Base-by-base conservation (phyloP, 495 filamentous ascomycete genomes). In the Daldinia caldariorum region DNA sequence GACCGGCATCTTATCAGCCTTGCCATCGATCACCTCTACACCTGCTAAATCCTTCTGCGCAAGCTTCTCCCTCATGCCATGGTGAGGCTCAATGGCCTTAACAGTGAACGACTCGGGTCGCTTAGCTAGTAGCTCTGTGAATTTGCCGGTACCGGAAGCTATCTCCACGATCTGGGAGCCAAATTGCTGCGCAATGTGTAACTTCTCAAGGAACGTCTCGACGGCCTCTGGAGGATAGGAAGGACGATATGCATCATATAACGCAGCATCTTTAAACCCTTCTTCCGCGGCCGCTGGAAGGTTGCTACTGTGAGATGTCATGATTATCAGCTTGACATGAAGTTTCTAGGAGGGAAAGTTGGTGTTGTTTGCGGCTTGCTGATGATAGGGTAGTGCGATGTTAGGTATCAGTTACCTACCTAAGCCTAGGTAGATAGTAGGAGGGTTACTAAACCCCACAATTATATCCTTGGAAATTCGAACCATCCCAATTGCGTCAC, bases 101-200 rank as follows among this genome's bases (percentile, higher is more conserved):
- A 91, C 83, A 26, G 82, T 73, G 74, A 81, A 91, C 1, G 68
- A 63, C 72, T 90, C 86, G 2, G 79, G 75, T 32, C 88, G 76
- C 4, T 51, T 73, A 0, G 84, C 83, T 6, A 92, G 79, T 18
- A 85, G 66, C 69, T 89, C 84, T 3, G 88, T 90, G 70, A 90
- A 88, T 68, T 90, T 91, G 9, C 89, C 90, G 0, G 88, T 90
- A 0, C 90, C 90, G 4, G 87, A 83, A 0, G 83, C 90, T 22
- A 92, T 77, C 67, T 91, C 89, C 41, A 90, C 76, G 32, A 92
- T 77, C 35, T 77, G 77, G 20, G 85, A 82, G 16, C 76, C 75
- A 8, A 75, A 54, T 0, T 77, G 54, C 22, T 78, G 79, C 31
- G 79, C 70, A 22, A 91, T 70, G 6, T 78, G 69, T 32, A 88